Base-by-base conservation (phyloP, 805 yeast genomes). In the Scheffersomyces ergatensis region DNA sequence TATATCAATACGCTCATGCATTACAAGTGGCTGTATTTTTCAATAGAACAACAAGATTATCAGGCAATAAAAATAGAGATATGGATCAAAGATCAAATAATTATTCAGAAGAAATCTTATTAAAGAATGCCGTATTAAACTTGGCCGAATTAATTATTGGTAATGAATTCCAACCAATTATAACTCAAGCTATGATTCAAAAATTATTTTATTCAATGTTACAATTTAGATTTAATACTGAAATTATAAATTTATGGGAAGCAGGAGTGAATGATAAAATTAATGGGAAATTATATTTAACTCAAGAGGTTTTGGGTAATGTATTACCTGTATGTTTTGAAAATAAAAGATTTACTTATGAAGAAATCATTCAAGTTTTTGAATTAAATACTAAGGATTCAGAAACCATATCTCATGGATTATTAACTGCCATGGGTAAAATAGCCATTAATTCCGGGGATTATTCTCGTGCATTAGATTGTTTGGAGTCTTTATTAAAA, bases 181-280 rank as follows among this genome's bases (percentile, higher is more conserved):
- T 67, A 24, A 48, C 49, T 33, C 48, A 49, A 26, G 47, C 51
- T 20, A 46, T 53, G 12, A 45, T 68, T 32, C 54, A 54, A 42
- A 50, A 46, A 38, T 51, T 63, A 25, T 54, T 65, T 44, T 56
- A 49, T 37, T 54, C 70, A 33, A 62, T 70, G 71, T 49, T 47
- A 54, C 88, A 83, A 55, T 71, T 80, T 46, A 73, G 77, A 36
- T 68, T 82, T 43, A 72, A 76, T 34, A 71, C 76, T 39, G 89
- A 85, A 59, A 82, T 86, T 38, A 75, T 84, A 34, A 71, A 75
- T 44, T 72, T 83, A 44, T 85, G 93, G 93, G 85, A 82, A 51
- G 62, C 73, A 15, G 83, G 83, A 23, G 78, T 76, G 47, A 70
- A 72, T 49, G 70, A 65, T 44, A 61, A 66, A 3, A 47, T 54